These are phyloP conservation scores for Amanita rubescens DNA, from an alignment of 768 basidiomycete genomes.

Conservation along the genomic window DNA sequence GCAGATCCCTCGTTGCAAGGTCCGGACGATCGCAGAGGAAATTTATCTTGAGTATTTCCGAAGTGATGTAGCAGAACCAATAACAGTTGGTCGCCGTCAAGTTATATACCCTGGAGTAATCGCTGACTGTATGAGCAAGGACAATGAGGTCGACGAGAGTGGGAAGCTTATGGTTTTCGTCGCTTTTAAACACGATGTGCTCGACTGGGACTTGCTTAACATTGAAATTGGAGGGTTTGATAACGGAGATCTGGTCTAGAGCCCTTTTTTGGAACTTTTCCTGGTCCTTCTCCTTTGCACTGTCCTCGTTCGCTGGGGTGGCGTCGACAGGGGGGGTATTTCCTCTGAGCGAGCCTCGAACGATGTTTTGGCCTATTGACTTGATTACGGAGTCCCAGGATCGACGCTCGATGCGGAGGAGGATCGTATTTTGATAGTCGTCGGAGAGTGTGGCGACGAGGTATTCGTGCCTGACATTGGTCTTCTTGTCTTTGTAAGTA, in stretches of 20 bases:
- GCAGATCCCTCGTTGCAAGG: background rate
- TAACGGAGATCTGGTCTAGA: background rate
- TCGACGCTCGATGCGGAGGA: background rate
- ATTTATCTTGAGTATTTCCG: background rate
- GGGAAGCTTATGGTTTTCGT: too few relatives aligned
- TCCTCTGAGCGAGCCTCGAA: too few relatives aligned
- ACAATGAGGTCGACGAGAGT: background rate
- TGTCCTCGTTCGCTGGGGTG: too few relatives aligned
- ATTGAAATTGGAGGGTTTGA: background rate
- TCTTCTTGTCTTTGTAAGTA: background rate
- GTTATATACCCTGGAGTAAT: background rate
- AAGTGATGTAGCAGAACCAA: background rate
- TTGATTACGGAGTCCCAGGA: too few relatives aligned
- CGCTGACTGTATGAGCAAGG: background rate
- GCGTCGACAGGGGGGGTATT: too few relatives aligned
- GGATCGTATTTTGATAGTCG: background rate
- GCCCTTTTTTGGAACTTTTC: background rate
- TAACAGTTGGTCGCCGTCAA: background rate
- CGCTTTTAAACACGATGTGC: background rate
- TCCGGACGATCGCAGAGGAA: accelerated
- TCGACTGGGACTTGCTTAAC: background rate
- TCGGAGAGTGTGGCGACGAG: background rate
- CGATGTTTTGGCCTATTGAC: too few relatives aligned
- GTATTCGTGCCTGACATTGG: background rate
- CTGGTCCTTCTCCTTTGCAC: background rate